Evolutionary conservation across 2,329 filamentous ascomycete species (phyloP).

Genomic region (Ascocoryne sarcoides): DNA sequence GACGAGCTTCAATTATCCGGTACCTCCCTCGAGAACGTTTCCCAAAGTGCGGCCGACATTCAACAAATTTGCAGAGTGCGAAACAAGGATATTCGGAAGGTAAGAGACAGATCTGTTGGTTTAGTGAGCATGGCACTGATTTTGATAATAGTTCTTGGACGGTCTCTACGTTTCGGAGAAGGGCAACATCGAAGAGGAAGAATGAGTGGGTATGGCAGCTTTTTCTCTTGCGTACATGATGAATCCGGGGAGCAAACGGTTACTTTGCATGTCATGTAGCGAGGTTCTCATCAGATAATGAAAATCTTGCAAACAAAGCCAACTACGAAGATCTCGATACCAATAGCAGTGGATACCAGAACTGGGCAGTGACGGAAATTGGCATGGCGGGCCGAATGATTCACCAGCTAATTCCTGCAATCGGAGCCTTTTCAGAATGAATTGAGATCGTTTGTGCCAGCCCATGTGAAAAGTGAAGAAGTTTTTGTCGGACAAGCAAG

Average conservation of each 20-base stretch:
- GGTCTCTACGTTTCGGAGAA: constrained; percentile 99
- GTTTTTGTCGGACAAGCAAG: too few relatives aligned
- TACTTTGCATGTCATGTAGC: constrained; percentile 29
- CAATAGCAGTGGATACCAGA: too few relatives aligned
- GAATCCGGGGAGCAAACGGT: constrained; percentile 21
- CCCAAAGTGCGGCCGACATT: constrained; percentile 96
- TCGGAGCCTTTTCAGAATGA: too few relatives aligned
- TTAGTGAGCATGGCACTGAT: background rate
- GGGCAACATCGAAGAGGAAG: constrained; percentile 77
- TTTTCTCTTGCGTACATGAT: constrained; percentile 22
- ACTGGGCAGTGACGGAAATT: too few relatives aligned
- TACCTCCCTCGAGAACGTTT: constrained; percentile 96
- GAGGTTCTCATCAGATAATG: constrained; percentile 23
- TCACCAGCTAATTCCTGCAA: too few relatives aligned
- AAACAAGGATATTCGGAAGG: constrained; percentile 99
- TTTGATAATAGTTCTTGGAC: constrained; percentile 81
- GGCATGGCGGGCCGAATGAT: too few relatives aligned
- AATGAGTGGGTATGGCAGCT: constrained; percentile 11
- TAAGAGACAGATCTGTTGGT: constrained; percentile 32
- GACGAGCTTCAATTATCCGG: constrained; percentile 90
- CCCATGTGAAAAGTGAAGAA: too few relatives aligned
- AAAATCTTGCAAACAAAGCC: constrained; percentile 26
- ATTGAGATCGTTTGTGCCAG: too few relatives aligned
- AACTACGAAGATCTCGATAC: too few relatives aligned
- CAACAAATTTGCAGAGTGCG: constrained; percentile 99